Conservation (phyloP, 2,329 filamentous ascomycete genomes). For the Ilyonectria robusta region DNA sequence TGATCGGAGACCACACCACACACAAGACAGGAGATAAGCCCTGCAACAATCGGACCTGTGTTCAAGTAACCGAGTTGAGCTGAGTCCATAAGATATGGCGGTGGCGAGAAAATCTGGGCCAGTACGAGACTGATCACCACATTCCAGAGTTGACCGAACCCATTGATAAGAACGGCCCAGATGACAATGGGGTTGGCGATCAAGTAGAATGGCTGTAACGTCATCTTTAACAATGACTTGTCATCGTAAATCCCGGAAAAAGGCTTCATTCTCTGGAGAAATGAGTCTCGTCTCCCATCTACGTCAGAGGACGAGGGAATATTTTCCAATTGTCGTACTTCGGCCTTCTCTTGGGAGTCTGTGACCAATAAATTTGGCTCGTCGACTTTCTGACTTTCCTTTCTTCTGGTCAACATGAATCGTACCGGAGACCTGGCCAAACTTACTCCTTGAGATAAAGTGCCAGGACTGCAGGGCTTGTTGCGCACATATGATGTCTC, state of each 20-base stretch:
- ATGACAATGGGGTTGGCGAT: neutral
- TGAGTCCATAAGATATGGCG: neutral
- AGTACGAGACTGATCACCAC: neutral
- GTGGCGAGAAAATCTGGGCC: neutral
- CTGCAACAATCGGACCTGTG: neutral
- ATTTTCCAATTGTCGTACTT: neutral
- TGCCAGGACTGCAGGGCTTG: neutral
- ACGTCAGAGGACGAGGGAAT: neutral
- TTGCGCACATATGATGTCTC: constrained; percentile 2
- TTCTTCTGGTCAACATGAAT: neutral
- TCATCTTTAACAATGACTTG: neutral
- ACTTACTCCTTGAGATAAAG: neutral
- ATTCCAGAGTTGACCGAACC: neutral
- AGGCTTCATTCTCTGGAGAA: neutral
- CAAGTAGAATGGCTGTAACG: neutral
- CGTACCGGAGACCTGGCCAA: neutral
- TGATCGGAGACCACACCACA: neutral
- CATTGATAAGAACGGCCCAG: neutral
- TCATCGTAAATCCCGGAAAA: neutral
- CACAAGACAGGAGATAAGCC: neutral
- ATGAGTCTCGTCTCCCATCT: neutral
- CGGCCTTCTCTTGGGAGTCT: neutral
- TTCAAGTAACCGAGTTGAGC: constrained; percentile 1
- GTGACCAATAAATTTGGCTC: neutral
- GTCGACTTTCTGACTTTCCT: neutral